Evolutionary conservation across 495 filamentous ascomycete genomes (phyloP).

Genomic region (Astrocystis sublimbata): DNA sequence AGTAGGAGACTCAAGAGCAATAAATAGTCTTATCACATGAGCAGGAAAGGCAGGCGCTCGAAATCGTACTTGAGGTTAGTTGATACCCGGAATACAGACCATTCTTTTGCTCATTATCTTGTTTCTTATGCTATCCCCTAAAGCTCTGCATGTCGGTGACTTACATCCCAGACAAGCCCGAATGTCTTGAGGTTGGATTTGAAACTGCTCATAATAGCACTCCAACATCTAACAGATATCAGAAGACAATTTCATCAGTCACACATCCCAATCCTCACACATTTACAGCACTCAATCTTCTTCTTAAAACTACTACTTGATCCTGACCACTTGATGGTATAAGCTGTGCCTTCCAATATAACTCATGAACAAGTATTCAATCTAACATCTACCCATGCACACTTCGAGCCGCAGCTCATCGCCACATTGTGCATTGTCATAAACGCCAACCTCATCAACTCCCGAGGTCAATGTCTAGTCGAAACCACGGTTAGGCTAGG

Average conservation of each 20-base stretch:
- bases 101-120: background rate
- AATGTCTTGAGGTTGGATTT: background rate
- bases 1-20: background rate
- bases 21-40: background rate
- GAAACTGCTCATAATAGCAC: background rate
- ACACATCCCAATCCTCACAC: background rate
- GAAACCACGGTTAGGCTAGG: no score
- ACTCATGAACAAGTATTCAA: no score
- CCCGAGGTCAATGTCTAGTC: no score
- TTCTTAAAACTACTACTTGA: no score
- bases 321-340: no score
- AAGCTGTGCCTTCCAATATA: no score
- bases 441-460: no score
- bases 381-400: no score
- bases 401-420: no score
- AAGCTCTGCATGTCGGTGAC: background rate
- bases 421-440: no score
- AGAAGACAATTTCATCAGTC: background rate
- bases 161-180: background rate
- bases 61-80: slow-evolving; percentile 19
- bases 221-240: background rate
- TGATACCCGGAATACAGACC: slow-evolving; percentile 29
- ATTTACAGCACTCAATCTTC: background rate
- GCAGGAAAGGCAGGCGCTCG: slow-evolving; percentile 7
- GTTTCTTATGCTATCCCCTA: background rate